Conservation (phyloP, 148 eudicot species). For the Camellia granthamiana region DNA sequence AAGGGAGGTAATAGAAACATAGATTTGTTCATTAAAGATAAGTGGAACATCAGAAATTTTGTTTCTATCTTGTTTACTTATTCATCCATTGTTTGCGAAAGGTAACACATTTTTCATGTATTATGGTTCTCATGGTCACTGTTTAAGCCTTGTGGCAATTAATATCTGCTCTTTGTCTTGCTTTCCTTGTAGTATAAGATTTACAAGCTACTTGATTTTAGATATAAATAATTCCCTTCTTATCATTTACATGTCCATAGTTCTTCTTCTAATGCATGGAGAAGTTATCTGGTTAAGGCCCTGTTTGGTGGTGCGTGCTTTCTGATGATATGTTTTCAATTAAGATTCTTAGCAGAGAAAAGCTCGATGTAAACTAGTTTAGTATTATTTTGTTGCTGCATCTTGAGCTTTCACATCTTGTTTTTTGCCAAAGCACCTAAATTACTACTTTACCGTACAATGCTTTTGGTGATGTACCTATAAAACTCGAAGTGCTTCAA, state of each 20-base stretch:
- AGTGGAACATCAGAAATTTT: background rate
- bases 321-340: background rate
- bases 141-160: background rate
- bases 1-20: no score
- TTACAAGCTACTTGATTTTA: background rate
- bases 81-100: background rate
- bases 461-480: background rate
- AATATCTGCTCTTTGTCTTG: background rate
- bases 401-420: background rate
- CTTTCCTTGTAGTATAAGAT: background rate
- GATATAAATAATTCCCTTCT: background rate
- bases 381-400: background rate
- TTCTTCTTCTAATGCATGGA: background rate
- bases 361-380: background rate
- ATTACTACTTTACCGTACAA: background rate
- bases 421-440: background rate
- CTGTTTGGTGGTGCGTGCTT: background rate
- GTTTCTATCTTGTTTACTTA: background rate
- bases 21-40: background rate
- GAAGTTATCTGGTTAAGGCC: conserved; percentile 3
- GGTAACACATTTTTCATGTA: background rate
- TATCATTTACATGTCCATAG: background rate
- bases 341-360: background rate
- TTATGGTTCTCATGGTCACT: background rate
- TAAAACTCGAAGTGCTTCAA: background rate